Percentiles rank a stretch among this genome's conserved stretches.
Evolutionary conservation across 1,284 basidiomycete species (phyloP).

Genomic region (Coniferiporia sulphurascens): DNA sequence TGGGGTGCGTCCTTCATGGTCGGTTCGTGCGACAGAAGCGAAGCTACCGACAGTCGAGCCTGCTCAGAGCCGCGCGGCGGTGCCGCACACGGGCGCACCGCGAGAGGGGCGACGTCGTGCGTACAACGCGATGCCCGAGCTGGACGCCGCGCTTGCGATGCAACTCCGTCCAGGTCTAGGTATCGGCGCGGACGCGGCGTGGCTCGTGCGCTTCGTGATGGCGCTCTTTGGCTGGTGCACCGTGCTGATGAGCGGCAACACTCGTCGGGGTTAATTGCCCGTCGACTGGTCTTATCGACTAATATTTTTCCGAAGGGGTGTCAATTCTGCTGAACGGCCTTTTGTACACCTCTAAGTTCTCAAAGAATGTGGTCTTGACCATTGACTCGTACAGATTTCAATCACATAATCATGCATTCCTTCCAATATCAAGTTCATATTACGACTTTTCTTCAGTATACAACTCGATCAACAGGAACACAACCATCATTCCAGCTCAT

Average conservation of each 20-base stretch:
- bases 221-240: constrained; percentile 74
- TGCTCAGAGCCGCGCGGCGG: background rate
- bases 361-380: too few species aligned
- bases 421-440: background rate
- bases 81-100: constrained; percentile 4
- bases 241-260: constrained; percentile 34
- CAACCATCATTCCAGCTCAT: background rate
- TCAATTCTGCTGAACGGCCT: too few species aligned
- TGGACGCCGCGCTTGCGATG: constrained; percentile 72
- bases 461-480: constrained; percentile 1
- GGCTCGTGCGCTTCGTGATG: constrained; percentile 75
- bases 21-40: constrained; percentile 32
- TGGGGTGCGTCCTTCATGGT: constrained; percentile 35
- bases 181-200: constrained; percentile 64
- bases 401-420: background rate
- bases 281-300: background rate
- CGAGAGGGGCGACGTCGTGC: constrained; percentile 27
- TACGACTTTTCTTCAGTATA: background rate
- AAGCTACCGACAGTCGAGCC: background rate
- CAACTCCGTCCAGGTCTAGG: constrained; percentile 65
- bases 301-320: too few species aligned
- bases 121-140: constrained; percentile 37
- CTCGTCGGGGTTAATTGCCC: constrained; percentile 3
- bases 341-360: too few species aligned
- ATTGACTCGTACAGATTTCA: background rate